phyloP scores from a whole-genome alignment of 306 rosid species.

The Hippophae gyantsensis region DNA sequence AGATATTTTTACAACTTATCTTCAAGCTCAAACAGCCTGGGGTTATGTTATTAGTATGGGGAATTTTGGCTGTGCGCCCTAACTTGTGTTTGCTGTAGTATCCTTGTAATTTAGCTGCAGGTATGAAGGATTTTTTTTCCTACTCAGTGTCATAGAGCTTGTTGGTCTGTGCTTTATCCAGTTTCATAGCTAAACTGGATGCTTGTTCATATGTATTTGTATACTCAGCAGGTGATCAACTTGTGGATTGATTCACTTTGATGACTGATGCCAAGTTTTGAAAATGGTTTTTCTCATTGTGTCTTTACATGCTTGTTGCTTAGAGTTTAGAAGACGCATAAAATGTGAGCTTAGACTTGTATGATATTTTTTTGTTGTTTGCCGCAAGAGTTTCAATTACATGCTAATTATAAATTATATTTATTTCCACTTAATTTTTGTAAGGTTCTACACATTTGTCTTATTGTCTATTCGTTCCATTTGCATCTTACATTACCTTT shows the following conservation, averaged over 20 bases:
- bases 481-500: conserved; percentile 5
- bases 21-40: too few species aligned
- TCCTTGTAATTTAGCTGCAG: too few species aligned
- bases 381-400: too few species aligned
- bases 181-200: not conserved
- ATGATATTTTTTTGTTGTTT: not conserved
- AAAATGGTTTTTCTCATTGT: not conserved
- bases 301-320: not conserved
- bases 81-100: too few species aligned
- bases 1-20: too few species aligned
- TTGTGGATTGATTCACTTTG: not conserved
- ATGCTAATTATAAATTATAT: too few species aligned
- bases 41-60: too few species aligned
- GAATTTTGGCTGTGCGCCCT: too few species aligned
- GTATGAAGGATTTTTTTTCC: too few species aligned
- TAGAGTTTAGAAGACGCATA: not conserved
- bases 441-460: too few species aligned
- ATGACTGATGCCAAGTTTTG: not conserved
- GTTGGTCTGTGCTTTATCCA: not conserved
- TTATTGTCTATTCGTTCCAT: not conserved
- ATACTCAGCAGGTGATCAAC: conserved; percentile 1
- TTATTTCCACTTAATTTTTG: too few species aligned
- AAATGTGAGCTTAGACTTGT: not conserved
- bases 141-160: not conserved
- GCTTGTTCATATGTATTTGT: not conserved